These are phyloP conservation scores for Basipetospora chlamydospora DNA, from an alignment of 2,329 filamentous ascomycete genomes.

Conservation along the genomic window DNA sequence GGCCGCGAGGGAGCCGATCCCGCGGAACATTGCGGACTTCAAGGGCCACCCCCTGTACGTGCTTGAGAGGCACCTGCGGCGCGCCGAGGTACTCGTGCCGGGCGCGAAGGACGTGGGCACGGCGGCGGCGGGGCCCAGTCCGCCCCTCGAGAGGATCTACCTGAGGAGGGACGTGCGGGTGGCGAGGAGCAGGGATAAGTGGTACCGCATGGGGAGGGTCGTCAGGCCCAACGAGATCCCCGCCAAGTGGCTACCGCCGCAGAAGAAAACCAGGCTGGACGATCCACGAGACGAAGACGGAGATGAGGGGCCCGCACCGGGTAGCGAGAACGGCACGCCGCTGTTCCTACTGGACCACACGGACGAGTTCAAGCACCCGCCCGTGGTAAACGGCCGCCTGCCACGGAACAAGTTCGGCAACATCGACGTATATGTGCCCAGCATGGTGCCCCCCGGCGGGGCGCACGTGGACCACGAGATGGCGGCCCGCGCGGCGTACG, in stretches of 20 bases:
- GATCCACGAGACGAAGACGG: slow-evolving; percentile 14
- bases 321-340: slow-evolving; percentile 33
- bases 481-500: slow-evolving; percentile 55
- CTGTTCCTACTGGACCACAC: slow-evolving; percentile 53
- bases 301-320: slow-evolving; percentile 23
- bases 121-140: slow-evolving; percentile 51
- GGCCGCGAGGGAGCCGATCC: slow-evolving; percentile 69
- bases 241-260: slow-evolving; percentile 51
- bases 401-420: slow-evolving; percentile 92
- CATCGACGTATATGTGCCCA: slow-evolving; percentile 81
- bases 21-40: slow-evolving; percentile 72
- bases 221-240: slow-evolving; percentile 69
- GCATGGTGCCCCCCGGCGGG: slow-evolving; percentile 77
- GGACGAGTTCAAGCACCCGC: slow-evolving; percentile 58
- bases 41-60: slow-evolving; percentile 76
- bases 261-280: slow-evolving; percentile 14
- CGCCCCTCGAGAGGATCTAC: slow-evolving; percentile 62
- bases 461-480: slow-evolving; percentile 50
- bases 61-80: slow-evolving; percentile 67
- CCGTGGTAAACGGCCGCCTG: slow-evolving; percentile 58
- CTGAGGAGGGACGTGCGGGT: slow-evolving; percentile 65
- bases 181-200: slow-evolving; percentile 69
- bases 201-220: slow-evolving; percentile 77
- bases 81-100: slow-evolving; percentile 69
- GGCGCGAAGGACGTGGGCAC: slow-evolving; percentile 60